Evolutionary conservation across 768 basidiomycete species (phyloP).

Genomic region (Lactarius sp.): DNA sequence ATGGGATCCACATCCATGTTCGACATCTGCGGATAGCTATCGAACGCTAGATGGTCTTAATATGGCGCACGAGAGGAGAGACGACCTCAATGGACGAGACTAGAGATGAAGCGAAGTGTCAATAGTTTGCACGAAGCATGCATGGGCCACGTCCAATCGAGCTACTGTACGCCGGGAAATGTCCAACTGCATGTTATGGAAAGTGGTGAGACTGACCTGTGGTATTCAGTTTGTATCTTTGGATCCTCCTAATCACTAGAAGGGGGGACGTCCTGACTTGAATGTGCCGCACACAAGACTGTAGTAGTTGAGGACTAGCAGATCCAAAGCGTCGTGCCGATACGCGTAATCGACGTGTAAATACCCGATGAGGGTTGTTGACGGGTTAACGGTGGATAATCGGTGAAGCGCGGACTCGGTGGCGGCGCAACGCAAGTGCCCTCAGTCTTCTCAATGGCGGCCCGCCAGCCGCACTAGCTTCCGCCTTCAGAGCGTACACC

Average conservation of each 20-base stretch:
- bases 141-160: background rate
- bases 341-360: slow-evolving; percentile 1
- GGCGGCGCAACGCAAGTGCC: background rate
- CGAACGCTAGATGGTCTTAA: background rate
- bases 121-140: background rate
- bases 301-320: background rate
- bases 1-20: slow-evolving; percentile 24
- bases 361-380: background rate
- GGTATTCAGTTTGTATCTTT: background rate
- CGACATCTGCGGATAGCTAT: slow-evolving; percentile 8
- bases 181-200: background rate
- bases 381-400: background rate
- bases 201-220: background rate
- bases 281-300: background rate
- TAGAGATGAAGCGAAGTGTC: background rate
- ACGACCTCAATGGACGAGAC: background rate
- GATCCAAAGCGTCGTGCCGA: background rate
- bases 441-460: background rate
- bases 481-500: background rate
- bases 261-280: slow-evolving; percentile 1
- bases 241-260: background rate
- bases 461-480: background rate
- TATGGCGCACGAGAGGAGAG: background rate
- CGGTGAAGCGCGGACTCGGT: background rate
- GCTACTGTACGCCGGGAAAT: background rate